Base-by-base conservation (phyloP, 805 yeast genomes). In the Diddensiella caesifluorescens region DNA sequence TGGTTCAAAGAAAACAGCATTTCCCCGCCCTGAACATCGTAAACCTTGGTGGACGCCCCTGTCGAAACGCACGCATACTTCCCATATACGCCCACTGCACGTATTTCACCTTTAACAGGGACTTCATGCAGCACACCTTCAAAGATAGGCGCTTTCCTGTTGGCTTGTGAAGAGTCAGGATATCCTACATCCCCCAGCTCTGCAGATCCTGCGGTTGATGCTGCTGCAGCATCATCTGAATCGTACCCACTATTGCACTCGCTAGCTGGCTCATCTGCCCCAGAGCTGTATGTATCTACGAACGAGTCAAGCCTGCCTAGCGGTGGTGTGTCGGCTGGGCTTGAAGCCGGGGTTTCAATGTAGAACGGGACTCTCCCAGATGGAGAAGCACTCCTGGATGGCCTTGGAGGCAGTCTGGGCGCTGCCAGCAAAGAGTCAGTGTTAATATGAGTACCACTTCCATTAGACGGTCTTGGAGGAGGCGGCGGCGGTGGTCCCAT, bases 101-200 rank as follows among this genome's bases (percentile, higher is more conserved):
- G 43, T 19, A 54, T 47, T 21, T 57, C 62, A 16, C 41, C 41
- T 31, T 55, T 52, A 22, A 50, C 26, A 3, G 44, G 23, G 10
- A 56, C 39, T 35, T 53, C 54, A 25, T 52, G 50, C 22, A 52
- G 39, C 19, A 44, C 44, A 3, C 56, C 55, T 22, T 47, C 50
- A 36, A 48, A 46, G 3, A 47, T 35, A 1, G 64, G 64, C 3
- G 62, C 57, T 26, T 57, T 40, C 18, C 64, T 45, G 43, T 57
- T 60, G 16, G 59, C 50, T n/a, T 52, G 54, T 13, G 63, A 57
- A 4, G 59, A 51, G 30, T 59, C 63, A 1, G 63, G 63, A 36
- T 44, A 48, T 5, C 33, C 37, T 15, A 22, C 4, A n/a, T 32
- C n/a, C 15, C 30, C 13, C 22, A 26, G 20, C 16, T 16, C 4